A percentile compares a stretch with the other conserved stretches of the same genome.
phyloP scores from a whole-genome alignment of 75 land plant species.

The Sequoia sempervirens region DNA sequence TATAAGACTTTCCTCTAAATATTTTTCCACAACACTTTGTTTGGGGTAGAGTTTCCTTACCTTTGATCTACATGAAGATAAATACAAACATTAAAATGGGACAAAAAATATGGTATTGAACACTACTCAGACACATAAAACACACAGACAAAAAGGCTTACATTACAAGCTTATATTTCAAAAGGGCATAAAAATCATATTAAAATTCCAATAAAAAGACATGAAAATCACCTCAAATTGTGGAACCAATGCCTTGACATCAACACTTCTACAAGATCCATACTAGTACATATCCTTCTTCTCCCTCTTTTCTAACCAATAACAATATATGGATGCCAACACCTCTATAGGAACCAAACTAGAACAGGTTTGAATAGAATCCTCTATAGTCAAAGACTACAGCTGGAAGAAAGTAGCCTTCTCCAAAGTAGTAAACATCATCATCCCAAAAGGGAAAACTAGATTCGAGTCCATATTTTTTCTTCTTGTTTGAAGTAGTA shows the following conservation, averaged over 20 bases:
- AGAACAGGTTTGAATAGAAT: slow-evolving; percentile 12
- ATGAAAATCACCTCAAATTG: slow-evolving; percentile 31
- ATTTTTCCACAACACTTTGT: background rate
- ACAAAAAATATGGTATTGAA: background rate
- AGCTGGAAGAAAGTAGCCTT: slow-evolving; percentile 24
- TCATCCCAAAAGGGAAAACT: too few species aligned
- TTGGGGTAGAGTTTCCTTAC: background rate
- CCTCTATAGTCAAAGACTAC: slow-evolving; percentile 10
- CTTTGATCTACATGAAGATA: background rate
- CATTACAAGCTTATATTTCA: background rate
- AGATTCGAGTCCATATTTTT: too few species aligned
- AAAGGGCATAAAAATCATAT: background rate
- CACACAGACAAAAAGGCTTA: background rate
- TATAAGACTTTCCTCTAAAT: background rate
- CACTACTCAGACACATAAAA: background rate
- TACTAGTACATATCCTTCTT: slow-evolving; percentile 8
- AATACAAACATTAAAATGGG: background rate
- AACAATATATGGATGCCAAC: slow-evolving; percentile 24
- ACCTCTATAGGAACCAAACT: slow-evolving; percentile 24
- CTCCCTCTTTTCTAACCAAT: slow-evolving; percentile 50
- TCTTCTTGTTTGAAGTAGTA: too few species aligned
- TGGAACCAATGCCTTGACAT: slow-evolving; percentile 18
- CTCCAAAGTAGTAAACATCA: too few species aligned
- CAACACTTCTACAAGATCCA: background rate
- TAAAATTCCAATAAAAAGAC: background rate